These are phyloP conservation scores for Taxillus chinensis DNA, from an alignment of 164 flowering plant species.

Conservation along the genomic window DNA sequence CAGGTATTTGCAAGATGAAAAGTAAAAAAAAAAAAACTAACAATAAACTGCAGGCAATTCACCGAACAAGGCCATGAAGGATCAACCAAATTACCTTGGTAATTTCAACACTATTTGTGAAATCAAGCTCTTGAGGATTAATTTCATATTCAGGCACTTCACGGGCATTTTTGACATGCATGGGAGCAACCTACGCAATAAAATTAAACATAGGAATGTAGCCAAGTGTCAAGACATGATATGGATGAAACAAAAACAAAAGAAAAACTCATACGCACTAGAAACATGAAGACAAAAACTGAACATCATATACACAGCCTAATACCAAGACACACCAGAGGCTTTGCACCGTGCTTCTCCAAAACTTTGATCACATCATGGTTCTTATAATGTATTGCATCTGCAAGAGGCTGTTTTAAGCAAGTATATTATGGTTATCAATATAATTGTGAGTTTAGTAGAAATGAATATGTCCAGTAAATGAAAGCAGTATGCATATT, in stretches of 20 bases:
- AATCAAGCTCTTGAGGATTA: slow-evolving; percentile 69
- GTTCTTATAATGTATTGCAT: slow-evolving; percentile 82
- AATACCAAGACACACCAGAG: slow-evolving; percentile 37
- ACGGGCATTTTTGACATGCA: slow-evolving; percentile 68
- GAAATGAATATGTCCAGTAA: not conserved
- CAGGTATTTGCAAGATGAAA: too few species aligned
- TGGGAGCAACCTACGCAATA: slow-evolving; percentile 58
- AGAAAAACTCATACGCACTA: not conserved
- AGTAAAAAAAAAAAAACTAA: too few species aligned
- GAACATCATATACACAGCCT: not conserved
- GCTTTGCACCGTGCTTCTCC: slow-evolving; percentile 90
- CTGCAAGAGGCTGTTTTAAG: slow-evolving; percentile 82
- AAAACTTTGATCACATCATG: slow-evolving; percentile 68
- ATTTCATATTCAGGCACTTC: slow-evolving; percentile 97
- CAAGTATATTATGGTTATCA: slow-evolving; percentile 6
- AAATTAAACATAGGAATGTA: not conserved
- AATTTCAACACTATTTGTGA: slow-evolving; percentile 58
- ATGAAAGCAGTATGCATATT: not conserved
- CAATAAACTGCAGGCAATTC: too few species aligned
- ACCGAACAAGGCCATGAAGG: not conserved
- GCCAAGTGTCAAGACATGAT: not conserved
- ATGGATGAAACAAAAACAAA: not conserved
- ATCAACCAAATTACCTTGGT: slow-evolving; percentile 49
- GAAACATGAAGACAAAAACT: not conserved
- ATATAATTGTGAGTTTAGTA: not conserved